phyloP scores from a whole-genome alignment of 2,329 filamentous ascomycete genomes.

The Curvularia sp. region DNA sequence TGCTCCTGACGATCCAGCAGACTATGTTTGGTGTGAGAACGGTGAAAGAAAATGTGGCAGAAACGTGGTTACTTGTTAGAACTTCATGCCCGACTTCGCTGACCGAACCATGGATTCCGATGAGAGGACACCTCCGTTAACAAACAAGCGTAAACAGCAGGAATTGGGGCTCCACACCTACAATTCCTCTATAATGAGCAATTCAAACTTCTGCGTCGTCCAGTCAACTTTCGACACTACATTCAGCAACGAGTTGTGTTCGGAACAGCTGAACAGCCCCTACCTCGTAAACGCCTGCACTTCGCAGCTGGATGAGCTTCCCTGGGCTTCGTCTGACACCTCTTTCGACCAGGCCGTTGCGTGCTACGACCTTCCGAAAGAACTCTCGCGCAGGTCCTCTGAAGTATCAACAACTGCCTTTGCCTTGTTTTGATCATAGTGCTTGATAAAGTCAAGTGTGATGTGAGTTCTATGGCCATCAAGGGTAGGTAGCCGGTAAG shows the following conservation, averaged over 20 bases:
- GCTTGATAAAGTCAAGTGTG: no score
- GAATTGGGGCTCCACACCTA: not conserved
- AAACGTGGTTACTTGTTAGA: no score
- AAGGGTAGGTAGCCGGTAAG: no score
- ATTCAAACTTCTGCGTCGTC: not conserved
- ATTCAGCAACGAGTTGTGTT: not conserved
- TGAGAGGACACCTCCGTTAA: no score
- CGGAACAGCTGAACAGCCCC: not conserved
- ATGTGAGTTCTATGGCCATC: no score
- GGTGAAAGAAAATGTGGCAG: slow-evolving; percentile 3
- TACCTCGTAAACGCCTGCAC: not conserved
- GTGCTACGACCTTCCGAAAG: not conserved
- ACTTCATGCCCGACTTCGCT: no score
- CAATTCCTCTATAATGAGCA: not conserved
- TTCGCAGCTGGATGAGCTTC: not conserved
- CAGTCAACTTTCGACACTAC: not conserved
- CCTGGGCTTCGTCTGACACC: not conserved
- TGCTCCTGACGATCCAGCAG: slow-evolving; percentile 7
- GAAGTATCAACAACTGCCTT: not conserved
- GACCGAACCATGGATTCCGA: no score
- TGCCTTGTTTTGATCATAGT: not conserved
- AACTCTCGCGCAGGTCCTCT: not conserved
- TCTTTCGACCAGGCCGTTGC: not conserved
- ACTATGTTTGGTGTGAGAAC: slow-evolving; percentile 15
- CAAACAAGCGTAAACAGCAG: no score